phyloP scores from a whole-genome alignment of 1,284 basidiomycete species.

The Cryptococcus sp. region DNA sequence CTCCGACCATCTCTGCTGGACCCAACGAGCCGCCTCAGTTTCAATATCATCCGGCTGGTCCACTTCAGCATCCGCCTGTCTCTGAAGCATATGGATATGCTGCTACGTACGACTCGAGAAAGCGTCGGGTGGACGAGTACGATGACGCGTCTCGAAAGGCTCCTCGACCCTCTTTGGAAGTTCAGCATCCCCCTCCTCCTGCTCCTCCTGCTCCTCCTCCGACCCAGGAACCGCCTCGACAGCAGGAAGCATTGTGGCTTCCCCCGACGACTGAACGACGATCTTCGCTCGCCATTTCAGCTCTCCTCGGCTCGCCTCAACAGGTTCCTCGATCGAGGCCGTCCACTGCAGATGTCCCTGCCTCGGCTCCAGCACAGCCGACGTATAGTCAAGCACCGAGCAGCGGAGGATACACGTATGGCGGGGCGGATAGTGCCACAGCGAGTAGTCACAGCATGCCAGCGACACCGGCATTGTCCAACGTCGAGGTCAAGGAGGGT shows the following conservation, averaged over 20 bases:
- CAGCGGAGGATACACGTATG: not conserved
- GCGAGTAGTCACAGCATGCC: slow-evolving; percentile 8
- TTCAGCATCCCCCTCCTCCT: not conserved
- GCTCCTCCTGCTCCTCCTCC: slow-evolving; percentile 1
- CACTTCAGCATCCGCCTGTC: not conserved
- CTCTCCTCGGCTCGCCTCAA: slow-evolving; percentile 39
- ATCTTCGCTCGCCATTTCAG: slow-evolving; percentile 39
- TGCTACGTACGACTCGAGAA: slow-evolving; percentile 27
- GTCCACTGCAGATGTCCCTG: slow-evolving; percentile 16
- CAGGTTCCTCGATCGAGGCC: slow-evolving; percentile 28
- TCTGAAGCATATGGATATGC: slow-evolving; percentile 9
- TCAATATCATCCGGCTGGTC: slow-evolving; percentile 37
- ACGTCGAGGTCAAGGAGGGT: slow-evolving; percentile 1
- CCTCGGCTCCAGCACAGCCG: not conserved
- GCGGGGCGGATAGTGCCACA: not conserved
- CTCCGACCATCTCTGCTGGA: slow-evolving; percentile 4
- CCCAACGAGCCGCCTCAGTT: slow-evolving; percentile 39
- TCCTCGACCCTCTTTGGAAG: not conserved
- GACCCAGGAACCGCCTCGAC: slow-evolving; percentile 13
- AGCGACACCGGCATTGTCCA: slow-evolving; percentile 10
- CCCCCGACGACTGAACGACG: slow-evolving; percentile 38
- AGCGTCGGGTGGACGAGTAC: slow-evolving; percentile 31
- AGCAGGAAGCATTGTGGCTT: slow-evolving; percentile 34
- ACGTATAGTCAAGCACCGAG: not conserved
- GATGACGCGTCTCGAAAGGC: slow-evolving; percentile 17